These are phyloP conservation scores for Secale cereale DNA, from an alignment of 176 grass and related monocot genomes.

Conservation along the genomic window DNA sequence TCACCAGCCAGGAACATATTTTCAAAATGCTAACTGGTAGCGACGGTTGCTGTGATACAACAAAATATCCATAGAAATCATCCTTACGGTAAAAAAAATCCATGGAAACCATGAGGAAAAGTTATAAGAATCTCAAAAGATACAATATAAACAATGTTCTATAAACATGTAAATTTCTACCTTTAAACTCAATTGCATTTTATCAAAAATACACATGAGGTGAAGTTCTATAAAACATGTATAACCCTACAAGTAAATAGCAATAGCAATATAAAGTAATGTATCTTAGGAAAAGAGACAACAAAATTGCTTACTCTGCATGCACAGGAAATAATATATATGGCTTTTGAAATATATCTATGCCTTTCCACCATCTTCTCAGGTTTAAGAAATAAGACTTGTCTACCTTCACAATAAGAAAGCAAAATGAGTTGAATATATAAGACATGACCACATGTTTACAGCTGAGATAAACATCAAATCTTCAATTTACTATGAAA, in stretches of 20 bases:
- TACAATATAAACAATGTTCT: neutral
- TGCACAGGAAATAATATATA: conserved; percentile 88
- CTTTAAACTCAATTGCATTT: neutral
- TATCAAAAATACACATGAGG: neutral
- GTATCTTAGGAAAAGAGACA: neutral
- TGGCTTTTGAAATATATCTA: conserved; percentile 77
- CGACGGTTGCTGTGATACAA: too few species aligned
- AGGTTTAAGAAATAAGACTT: conserved; percentile 69
- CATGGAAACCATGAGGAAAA: neutral
- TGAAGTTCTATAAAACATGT: conserved; percentile 5
- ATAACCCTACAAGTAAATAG: neutral
- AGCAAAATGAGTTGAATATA: conserved; percentile 10
- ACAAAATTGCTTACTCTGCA: conserved; percentile 69
- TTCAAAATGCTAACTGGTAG: neutral
- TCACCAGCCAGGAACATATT: neutral
- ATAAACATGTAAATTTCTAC: neutral
- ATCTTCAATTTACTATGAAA: neutral
- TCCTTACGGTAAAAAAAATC: neutral
- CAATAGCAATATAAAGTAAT: neutral
- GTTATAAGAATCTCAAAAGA: neutral
- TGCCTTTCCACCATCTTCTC: conserved; percentile 96
- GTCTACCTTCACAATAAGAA: conserved; percentile 51
- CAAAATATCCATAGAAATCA: neutral
- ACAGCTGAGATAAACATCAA: neutral
- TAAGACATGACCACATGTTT: neutral